These are phyloP conservation scores for Micractinium conductrix DNA, from an alignment of 139 green algal species.

Conservation along the genomic window DNA sequence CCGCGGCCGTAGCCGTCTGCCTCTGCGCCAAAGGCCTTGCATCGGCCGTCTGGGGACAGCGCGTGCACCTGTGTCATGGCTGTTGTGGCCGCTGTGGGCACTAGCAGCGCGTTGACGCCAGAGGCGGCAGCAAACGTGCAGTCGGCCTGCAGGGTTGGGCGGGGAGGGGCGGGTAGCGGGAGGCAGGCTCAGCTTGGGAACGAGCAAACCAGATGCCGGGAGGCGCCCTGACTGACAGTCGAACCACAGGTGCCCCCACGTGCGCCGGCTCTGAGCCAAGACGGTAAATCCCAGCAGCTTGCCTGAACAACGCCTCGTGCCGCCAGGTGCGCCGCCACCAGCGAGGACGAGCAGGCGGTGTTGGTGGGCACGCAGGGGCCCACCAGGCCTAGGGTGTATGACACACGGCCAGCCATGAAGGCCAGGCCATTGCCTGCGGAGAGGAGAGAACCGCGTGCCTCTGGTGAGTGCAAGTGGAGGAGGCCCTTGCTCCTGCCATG, in stretches of 20 bases:
- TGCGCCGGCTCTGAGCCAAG: too few species aligned
- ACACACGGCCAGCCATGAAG: slow-evolving; percentile 74
- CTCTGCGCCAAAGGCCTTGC: slow-evolving; percentile 85
- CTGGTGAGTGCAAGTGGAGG: neutral
- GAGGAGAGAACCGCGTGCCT: slow-evolving; percentile 43
- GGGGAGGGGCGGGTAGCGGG: too few species aligned
- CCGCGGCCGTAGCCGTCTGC: slow-evolving; percentile 88
- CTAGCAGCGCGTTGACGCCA: slow-evolving; percentile 79
- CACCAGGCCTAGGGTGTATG: slow-evolving; percentile 79
- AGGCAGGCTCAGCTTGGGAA: too few species aligned
- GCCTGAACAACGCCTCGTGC: slow-evolving; percentile 40
- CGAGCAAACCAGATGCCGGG: too few species aligned
- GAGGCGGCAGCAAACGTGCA: slow-evolving; percentile 53
- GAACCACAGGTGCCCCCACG: too few species aligned
- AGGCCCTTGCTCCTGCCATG: neutral
- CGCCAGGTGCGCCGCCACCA: slow-evolving; percentile 83
- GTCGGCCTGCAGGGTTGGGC: slow-evolving; percentile 36
- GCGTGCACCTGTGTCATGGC: slow-evolving; percentile 74
- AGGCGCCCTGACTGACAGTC: too few species aligned
- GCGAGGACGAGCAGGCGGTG: slow-evolving; percentile 85
- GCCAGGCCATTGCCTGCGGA: slow-evolving; percentile 68
- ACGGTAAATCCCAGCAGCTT: slow-evolving; percentile 6
- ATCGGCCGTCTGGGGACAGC: slow-evolving; percentile 73
- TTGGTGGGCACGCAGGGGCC: slow-evolving; percentile 84
- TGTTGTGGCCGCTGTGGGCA: slow-evolving; percentile 65